Percentiles rank a stretch among this genome's conserved stretches.
These are phyloP conservation scores for Pestalotiopsis sp. DNA, from an alignment of 2,329 filamentous ascomycete species.

Conservation along the genomic window DNA sequence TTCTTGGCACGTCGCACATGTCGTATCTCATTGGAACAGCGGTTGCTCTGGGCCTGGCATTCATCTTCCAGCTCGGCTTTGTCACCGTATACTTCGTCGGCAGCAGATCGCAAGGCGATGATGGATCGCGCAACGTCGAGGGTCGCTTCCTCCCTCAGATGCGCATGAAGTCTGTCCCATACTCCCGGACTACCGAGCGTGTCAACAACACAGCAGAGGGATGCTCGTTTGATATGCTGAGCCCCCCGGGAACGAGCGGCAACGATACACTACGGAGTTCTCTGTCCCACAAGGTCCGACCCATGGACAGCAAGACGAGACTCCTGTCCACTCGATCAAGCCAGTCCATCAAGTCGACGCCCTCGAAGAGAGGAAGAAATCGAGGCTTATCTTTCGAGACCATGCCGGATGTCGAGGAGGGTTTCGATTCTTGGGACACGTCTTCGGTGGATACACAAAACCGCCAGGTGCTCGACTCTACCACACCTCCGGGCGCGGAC, in stretches of 20 bases:
- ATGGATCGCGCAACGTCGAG: slow-evolving; percentile 33
- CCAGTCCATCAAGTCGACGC: slow-evolving; percentile 16
- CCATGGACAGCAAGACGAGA: slow-evolving; percentile 58
- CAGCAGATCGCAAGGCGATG: slow-evolving; percentile 33
- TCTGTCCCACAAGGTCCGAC: slow-evolving; percentile 51
- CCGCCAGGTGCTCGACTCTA: slow-evolving; percentile 57
- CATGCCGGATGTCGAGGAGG: slow-evolving; percentile 51
- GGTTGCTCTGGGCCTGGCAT: slow-evolving; percentile 46
- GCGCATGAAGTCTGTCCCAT: slow-evolving; percentile 56
- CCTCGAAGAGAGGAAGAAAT: slow-evolving; percentile 18
- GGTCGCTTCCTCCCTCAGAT: slow-evolving; percentile 32
- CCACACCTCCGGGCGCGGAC: slow-evolving; percentile 41
- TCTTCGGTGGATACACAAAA: slow-evolving; percentile 66
- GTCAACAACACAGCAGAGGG: slow-evolving; percentile 34
- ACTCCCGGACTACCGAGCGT: slow-evolving; percentile 46
- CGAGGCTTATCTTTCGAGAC: slow-evolving; percentile 9
- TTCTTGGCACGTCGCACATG: slow-evolving; percentile 34
- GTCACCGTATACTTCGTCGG: slow-evolving; percentile 46
- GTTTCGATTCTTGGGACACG: slow-evolving; percentile 77
- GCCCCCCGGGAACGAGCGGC: slow-evolving; percentile 47
- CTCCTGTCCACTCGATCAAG: slow-evolving; percentile 49
- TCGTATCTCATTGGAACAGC: slow-evolving; percentile 47
- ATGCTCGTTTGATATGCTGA: slow-evolving; percentile 38
- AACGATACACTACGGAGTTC: slow-evolving; percentile 52
- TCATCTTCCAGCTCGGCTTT: slow-evolving; percentile 51